Evolutionary conservation across 768 basidiomycete species (phyloP).

Genomic region (Lactarius tabidus): DNA sequence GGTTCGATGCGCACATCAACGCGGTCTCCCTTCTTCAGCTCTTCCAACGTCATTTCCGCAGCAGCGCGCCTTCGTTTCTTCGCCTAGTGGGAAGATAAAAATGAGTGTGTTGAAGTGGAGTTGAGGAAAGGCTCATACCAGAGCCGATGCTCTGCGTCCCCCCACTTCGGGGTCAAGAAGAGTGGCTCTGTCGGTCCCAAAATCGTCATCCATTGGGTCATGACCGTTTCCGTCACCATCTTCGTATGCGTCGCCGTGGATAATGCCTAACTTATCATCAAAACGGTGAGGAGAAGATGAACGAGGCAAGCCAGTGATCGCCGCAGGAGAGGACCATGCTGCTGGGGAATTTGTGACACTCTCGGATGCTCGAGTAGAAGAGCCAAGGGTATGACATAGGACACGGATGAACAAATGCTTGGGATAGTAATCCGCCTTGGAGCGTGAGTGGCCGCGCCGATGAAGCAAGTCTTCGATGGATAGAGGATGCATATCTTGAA

Average conservation of each 20-base stretch:
- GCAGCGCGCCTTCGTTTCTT: slow-evolving; percentile 33
- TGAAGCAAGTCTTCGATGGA: slow-evolving; percentile 70
- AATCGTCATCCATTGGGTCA: slow-evolving; percentile 4
- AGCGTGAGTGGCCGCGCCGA: slow-evolving; percentile 46
- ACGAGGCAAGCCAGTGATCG: slow-evolving; percentile 33
- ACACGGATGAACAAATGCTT: slow-evolving; percentile 69
- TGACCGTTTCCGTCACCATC: slow-evolving; percentile 30
- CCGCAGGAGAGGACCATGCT: slow-evolving; percentile 10
- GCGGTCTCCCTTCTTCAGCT: slow-evolving; percentile 51
- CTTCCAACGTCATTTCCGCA: slow-evolving; percentile 31
- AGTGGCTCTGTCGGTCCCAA: slow-evolving; percentile 8
- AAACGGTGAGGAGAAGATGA: slow-evolving; percentile 34
- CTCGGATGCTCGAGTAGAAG: slow-evolving; percentile 9
- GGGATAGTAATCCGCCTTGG: slow-evolving; percentile 67
- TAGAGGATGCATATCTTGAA: slow-evolving; percentile 61
- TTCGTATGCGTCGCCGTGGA: slow-evolving; percentile 28
- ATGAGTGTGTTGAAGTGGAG: neutral
- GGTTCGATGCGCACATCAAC: slow-evolving; percentile 57
- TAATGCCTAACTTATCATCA: slow-evolving; percentile 21
- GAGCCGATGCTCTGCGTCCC: slow-evolving; percentile 15
- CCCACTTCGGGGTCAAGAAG: slow-evolving; percentile 29
- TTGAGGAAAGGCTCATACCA: slow-evolving; percentile 7
- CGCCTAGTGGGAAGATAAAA: slow-evolving; percentile 29
- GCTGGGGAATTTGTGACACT: neutral
- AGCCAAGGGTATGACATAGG: slow-evolving; percentile 55